Evolutionary conservation across 495 filamentous ascomycete species (phyloP), one percentile per base, ranked within the genome.

Genomic region (Lophium mytilinum): DNA sequence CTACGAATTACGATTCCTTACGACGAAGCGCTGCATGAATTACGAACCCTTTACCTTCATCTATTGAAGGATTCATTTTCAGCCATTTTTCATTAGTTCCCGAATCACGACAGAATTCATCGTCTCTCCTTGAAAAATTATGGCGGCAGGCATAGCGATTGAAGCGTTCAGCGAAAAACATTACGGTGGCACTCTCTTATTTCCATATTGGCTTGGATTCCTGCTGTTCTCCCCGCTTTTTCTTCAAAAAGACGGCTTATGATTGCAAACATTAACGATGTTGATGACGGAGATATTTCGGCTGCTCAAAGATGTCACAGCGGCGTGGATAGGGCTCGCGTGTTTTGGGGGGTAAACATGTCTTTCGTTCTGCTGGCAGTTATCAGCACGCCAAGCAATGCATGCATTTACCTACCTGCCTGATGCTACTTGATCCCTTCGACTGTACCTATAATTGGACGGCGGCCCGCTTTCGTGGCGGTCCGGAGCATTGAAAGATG

Each of bases 131-230:
- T 63, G 34, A 56, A 39, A 21, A 34, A 42, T 49, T 56, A 53
- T 34, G 55, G 50, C 41, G 51, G 50, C 37, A 33, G 58, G 60
- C 56, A 63, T 59, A 63, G 60, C 60, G 60, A 58, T 63, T 63
- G 60, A 37, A 63, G 60, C 60, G 60, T 63, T 63, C 41, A 42
- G 56, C 54, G 54, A 50, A 52, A 52, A 60, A 8, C 12, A 18
- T 15, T 52, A 50, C 42, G 59, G 54, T 37, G 59, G 59, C 48
- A 43, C 46, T 42, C 7, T 19, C 15, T 55, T 47, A 47, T 33
- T 3, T 39, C 15, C 17, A 42, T 7, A 30, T 30, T 30, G 24
- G 24, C 24, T 30, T 30, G 24, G 24, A 30, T 30, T 30, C 6
- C 24, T 30, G 24, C 24, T 30, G 24, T 30, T 51, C 18, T 35